Evolutionary conservation across 164 flowering plant genomes (phyloP).

Genomic region (Saururus chinensis): DNA sequence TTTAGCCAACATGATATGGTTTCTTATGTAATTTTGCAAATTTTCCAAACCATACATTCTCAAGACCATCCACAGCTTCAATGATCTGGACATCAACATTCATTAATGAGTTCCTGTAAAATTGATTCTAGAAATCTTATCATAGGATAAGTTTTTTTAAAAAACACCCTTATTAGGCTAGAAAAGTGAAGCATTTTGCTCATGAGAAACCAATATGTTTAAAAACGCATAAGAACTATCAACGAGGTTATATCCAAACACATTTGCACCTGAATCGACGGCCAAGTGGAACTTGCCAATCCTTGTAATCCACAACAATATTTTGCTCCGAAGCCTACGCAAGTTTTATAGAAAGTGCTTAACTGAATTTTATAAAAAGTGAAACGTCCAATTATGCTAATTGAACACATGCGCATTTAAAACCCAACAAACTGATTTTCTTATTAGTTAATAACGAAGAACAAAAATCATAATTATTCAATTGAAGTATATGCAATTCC

Average conservation of each 20-base stretch:
- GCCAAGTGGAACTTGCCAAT: slow-evolving; percentile 96
- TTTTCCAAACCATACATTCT: slow-evolving; percentile 81
- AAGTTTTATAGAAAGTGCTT: too few relatives aligned
- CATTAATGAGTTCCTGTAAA: background rate
- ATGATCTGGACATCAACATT: slow-evolving; percentile 33
- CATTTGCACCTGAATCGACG: slow-evolving; percentile 69
- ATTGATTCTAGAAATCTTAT: background rate
- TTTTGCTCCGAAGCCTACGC: slow-evolving; percentile 64
- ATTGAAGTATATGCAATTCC: too few relatives aligned
- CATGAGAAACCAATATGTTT: background rate
- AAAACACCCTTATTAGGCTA: background rate
- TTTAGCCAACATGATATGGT: slow-evolving; percentile 64
- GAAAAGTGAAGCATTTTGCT: background rate
- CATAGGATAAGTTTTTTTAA: background rate
- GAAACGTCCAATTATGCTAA: too few relatives aligned
- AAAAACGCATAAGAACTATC: background rate
- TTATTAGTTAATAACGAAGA: too few relatives aligned
- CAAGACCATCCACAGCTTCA: slow-evolving; percentile 92
- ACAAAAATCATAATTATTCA: too few relatives aligned
- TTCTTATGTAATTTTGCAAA: slow-evolving; percentile 68
- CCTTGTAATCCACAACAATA: slow-evolving; percentile 78
- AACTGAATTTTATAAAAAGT: too few relatives aligned
- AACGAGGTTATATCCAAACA: background rate
- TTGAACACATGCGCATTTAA: too few relatives aligned
- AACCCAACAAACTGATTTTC: too few relatives aligned